Percentiles rank a stretch among this genome's conserved stretches.
These are phyloP conservation scores for Thalassiosira mediterranea DNA, from an alignment of 352 stramenopile genomes.

Conservation along the genomic window DNA sequence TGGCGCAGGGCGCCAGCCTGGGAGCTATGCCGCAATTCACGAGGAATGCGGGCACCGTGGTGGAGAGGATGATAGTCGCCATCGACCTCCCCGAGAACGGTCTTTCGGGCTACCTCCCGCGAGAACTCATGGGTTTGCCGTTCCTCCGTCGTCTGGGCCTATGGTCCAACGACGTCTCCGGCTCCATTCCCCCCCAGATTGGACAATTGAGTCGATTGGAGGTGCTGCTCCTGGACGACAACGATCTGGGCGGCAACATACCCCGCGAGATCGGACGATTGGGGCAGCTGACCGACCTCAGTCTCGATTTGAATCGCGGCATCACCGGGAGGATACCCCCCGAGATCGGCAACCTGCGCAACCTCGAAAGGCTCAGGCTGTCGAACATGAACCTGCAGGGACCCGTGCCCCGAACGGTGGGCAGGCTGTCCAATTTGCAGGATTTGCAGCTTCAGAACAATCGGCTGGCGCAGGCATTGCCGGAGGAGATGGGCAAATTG, in stretches of 20 bases:
- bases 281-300: constrained; percentile 36
- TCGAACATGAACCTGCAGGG: constrained; percentile 35
- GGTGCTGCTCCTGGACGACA: constrained; percentile 46
- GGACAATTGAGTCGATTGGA: constrained; percentile 33
- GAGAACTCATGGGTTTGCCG: constrained; percentile 37
- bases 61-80: constrained; percentile 42
- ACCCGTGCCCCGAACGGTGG: constrained; percentile 24
- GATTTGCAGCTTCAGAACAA: constrained; percentile 45
- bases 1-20: background rate
- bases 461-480: constrained; percentile 16
- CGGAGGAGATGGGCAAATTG: constrained; percentile 31
- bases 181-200: constrained; percentile 31
- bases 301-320: constrained; percentile 23
- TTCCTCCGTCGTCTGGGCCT: constrained; percentile 45
- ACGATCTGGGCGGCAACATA: constrained; percentile 45
- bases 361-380: constrained; percentile 47
- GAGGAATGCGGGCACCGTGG: constrained; percentile 3
- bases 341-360: constrained; percentile 43
- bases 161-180: constrained; percentile 50
- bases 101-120: constrained; percentile 34
- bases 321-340: constrained; percentile 42
- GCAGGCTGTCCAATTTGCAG: constrained; percentile 22
- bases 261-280: constrained; percentile 34
- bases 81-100: constrained; percentile 58
- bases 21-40: background rate